A percentile compares a stretch with the other conserved stretches of the same genome.
These are phyloP conservation scores for Talaromyces thailandensis DNA, from an alignment of 495 filamentous ascomycete species.

Conservation along the genomic window DNA sequence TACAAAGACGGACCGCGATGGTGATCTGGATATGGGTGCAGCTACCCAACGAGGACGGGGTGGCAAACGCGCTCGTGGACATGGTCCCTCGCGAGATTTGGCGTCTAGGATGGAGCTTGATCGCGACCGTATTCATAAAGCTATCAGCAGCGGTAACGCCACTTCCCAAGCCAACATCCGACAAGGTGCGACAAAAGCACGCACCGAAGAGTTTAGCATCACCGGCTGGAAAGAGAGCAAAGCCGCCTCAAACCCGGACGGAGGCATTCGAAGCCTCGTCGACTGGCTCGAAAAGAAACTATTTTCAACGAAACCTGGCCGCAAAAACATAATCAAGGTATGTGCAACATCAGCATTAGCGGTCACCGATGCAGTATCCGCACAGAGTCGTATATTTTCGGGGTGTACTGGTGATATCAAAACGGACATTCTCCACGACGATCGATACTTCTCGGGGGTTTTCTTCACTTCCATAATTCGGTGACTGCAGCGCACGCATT, in stretches of 20 bases:
- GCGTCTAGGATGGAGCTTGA: conserved; percentile 14
- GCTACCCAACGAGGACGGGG: conserved; percentile 26
- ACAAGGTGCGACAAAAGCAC: conserved; percentile 14
- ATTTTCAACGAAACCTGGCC: conserved; percentile 29
- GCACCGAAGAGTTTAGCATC: conserved; percentile 42
- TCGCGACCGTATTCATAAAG: conserved; percentile 22
- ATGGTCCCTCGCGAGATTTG: conserved; percentile 16
- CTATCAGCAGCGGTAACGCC: conserved; percentile 31
- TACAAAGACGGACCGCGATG: conserved; percentile 62
- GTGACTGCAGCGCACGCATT: conserved; percentile 43
- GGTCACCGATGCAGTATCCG: conserved; percentile 39
- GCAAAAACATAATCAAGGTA: conserved; percentile 77
- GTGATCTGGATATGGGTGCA: conserved; percentile 72
- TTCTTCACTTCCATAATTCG: conserved; percentile 28
- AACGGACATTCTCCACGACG: conserved; percentile 46
- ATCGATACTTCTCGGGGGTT: conserved; percentile 34
- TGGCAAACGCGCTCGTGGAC: conserved; percentile 27
- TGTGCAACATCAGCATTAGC: conserved; percentile 45
- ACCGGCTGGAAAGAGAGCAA: conserved; percentile 71
- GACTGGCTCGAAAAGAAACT: conserved; percentile 78
- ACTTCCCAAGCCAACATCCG: conserved; percentile 32
- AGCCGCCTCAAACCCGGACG: conserved; percentile 57
- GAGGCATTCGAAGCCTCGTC: conserved; percentile 60
- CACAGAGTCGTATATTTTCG: conserved; percentile 40
- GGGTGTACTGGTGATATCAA: conserved; percentile 49